phyloP scores from a whole-genome alignment of 2,329 filamentous ascomycete species.

The Magnaporthiopsis incrustans region DNA sequence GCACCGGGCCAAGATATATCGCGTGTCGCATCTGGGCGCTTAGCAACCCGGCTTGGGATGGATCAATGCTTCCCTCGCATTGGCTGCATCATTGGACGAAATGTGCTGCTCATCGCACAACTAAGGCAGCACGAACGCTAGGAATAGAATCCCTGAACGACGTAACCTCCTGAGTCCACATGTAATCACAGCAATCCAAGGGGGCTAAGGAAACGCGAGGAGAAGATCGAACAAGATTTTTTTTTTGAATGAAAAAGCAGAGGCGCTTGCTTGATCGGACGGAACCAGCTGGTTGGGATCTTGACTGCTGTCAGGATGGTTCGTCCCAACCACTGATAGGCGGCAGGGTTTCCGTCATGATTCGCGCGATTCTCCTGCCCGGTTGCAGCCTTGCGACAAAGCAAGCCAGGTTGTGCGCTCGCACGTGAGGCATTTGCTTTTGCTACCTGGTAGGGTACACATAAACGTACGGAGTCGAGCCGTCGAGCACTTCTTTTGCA shows the following conservation, averaged over 20 bases:
- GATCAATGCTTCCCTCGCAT: neutral
- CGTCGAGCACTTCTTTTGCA: no score
- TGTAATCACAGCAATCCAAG: neutral
- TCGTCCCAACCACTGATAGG: neutral
- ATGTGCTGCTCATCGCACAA: neutral
- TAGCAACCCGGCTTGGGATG: no score
- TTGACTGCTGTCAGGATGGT: neutral
- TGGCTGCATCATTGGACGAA: neutral
- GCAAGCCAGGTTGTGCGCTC: no score
- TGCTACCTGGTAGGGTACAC: no score
- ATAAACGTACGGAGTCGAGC: no score
- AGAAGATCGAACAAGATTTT: neutral
- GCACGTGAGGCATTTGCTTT: no score
- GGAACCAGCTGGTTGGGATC: neutral
- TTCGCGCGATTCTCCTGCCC: neutral
- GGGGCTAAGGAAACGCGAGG: neutral
- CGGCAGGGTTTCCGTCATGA: neutral
- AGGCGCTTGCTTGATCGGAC: neutral
- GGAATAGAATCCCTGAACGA: neutral
- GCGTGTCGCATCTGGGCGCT: no score
- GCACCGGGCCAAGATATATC: no score
- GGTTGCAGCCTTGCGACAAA: neutral
- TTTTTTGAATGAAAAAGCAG: neutral
- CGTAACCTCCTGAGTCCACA: neutral
- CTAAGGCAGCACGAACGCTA: neutral